Percentiles rank a stretch among this genome's conserved stretches.
phyloP scores from a whole-genome alignment of 2,329 filamentous ascomycete genomes.

The Botrytis sinoallii region DNA sequence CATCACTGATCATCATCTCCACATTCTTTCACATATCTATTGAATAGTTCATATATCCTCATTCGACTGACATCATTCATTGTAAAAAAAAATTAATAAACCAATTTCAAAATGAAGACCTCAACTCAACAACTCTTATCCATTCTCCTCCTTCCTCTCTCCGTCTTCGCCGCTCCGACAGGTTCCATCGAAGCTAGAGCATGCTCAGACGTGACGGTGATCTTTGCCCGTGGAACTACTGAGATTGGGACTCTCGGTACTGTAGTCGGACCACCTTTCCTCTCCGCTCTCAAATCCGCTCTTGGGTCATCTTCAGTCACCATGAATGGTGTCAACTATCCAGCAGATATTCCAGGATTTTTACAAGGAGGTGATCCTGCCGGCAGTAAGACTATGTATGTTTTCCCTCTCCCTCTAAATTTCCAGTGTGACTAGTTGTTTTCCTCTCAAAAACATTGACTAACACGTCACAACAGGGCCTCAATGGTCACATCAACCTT shows the following conservation, averaged over 20 bases:
- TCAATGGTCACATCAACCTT: background rate
- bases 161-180: slow-evolving; percentile 4
- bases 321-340: slow-evolving; percentile 54
- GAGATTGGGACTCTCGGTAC: slow-evolving; percentile 31
- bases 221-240: slow-evolving; percentile 33
- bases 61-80: background rate
- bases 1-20: background rate
- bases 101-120: slow-evolving; percentile 10
- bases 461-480: slow-evolving; percentile 21
- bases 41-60: background rate
- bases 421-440: background rate
- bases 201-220: slow-evolving; percentile 31
- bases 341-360: slow-evolving; percentile 46
- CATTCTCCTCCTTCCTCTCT: slow-evolving; percentile 6
- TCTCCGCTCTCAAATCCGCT: slow-evolving; percentile 39
- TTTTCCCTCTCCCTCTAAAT: background rate
- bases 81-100: background rate
- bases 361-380: slow-evolving; percentile 44
- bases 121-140: slow-evolving; percentile 9
- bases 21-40: background rate
- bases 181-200: slow-evolving; percentile 2
- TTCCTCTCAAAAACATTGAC: background rate
- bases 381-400: slow-evolving; percentile 45
- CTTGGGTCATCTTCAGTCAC: slow-evolving; percentile 43
- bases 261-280: slow-evolving; percentile 32